Percentiles rank a stretch among this genome's conserved stretches.
Evolutionary conservation across 2,329 filamentous ascomycete genomes (phyloP).

Genomic region (Botrytis tulipae): DNA sequence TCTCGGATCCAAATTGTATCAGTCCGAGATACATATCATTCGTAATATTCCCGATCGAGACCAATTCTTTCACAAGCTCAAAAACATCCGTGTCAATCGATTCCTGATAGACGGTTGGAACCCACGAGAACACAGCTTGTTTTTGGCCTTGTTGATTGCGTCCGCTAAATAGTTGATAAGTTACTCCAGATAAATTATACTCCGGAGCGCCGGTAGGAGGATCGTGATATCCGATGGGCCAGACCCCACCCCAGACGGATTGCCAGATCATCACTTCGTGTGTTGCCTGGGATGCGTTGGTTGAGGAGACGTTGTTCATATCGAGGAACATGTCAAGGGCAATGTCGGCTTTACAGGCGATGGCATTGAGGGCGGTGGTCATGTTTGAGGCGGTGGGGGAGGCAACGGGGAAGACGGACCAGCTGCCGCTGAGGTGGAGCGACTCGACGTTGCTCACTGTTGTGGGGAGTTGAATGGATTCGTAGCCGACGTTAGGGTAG

Average conservation of each 20-base stretch:
- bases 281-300: constrained; percentile 9
- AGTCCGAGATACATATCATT: constrained; percentile 14
- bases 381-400: background rate
- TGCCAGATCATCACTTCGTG: constrained; percentile 21
- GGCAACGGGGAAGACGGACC: constrained; percentile 1
- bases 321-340: constrained; percentile 20
- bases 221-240: constrained; percentile 16
- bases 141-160: constrained; percentile 16
- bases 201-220: background rate
- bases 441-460: constrained; percentile 19
- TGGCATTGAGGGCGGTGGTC: background rate
- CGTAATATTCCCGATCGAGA: constrained; percentile 2
- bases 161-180: constrained; percentile 3
- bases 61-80: background rate
- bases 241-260: constrained; percentile 19
- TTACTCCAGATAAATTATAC: constrained; percentile 1
- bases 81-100: constrained; percentile 6
- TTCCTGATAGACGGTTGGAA: constrained; percentile 6
- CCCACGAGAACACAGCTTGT: constrained; percentile 12
- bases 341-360: constrained; percentile 19
- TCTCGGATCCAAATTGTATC: constrained; percentile 15
- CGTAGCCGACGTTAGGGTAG: constrained; percentile 16
- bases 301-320: background rate
- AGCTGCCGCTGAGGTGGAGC: constrained; percentile 22
- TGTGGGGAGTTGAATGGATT: constrained; percentile 14